These are phyloP conservation scores for Aspergillus fischeri DNA, from an alignment of 2,329 filamentous ascomycete genomes.

Conservation along the genomic window DNA sequence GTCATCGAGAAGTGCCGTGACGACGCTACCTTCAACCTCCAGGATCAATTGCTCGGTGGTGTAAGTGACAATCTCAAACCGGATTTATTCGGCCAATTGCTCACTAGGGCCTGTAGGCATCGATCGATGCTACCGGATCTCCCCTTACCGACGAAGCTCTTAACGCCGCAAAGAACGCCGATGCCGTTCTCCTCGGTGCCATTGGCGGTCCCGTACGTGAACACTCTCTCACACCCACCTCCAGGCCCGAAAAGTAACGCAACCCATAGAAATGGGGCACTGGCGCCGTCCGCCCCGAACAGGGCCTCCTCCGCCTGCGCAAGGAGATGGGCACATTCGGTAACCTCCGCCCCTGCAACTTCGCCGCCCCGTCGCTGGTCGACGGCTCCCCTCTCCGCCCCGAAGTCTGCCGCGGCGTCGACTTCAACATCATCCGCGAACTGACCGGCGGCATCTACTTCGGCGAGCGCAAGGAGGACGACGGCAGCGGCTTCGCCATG, in stretches of 20 bases:
- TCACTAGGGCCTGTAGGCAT: conserved; percentile 55
- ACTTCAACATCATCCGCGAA: conserved; percentile 91
- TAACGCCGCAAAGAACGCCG: conserved; percentile 73
- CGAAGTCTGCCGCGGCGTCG: conserved; percentile 76
- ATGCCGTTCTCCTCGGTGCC: conserved; percentile 87
- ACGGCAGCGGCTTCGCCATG: conserved; percentile 69
- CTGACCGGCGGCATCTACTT: conserved; percentile 94
- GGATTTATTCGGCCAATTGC: background rate
- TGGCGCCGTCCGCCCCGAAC: conserved; percentile 80
- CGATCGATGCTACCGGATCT: conserved; percentile 75
- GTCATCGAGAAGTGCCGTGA: conserved; percentile 69
- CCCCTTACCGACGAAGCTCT: conserved; percentile 82
- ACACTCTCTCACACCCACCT: background rate
- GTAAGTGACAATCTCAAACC: conserved; percentile 54
- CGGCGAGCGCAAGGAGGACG: conserved; percentile 74
- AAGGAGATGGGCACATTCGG: conserved; percentile 93
- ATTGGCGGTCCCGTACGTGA: conserved; percentile 77
- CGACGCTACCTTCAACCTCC: conserved; percentile 77
- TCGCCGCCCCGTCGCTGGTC: conserved; percentile 81
- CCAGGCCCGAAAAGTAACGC: conserved; percentile 3
- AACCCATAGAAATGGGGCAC: conserved; percentile 75
- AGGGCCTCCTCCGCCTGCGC: conserved; percentile 84
- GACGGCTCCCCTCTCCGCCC: conserved; percentile 83
- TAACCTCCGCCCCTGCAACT: conserved; percentile 94
- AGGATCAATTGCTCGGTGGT: conserved; percentile 86